Base-by-base conservation (phyloP, 2,329 filamentous ascomycete genomes). In the Colletotrichum sidae region DNA sequence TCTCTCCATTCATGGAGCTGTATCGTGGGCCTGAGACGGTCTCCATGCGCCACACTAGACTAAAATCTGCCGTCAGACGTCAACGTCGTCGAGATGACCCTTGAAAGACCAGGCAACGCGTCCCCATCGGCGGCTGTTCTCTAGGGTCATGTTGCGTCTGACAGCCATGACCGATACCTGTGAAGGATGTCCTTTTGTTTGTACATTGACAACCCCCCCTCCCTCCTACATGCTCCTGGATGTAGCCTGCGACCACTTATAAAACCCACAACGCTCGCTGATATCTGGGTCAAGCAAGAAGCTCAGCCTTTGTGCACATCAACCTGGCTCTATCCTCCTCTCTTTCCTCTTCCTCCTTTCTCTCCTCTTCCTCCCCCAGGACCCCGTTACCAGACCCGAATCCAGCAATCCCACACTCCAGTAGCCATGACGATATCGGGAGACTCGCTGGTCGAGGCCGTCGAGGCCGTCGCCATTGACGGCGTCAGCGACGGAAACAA, bases 1-100 rank as follows among this genome's bases (percentile, higher is more conserved):
- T 6, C 10, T 46, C 44, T 15, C 46, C 25, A 13, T 9, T 50
- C 8, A 39, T n/a, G 37, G 34, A n/a, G 51, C 51, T 46, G 25
- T 25, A 1, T 25, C 25, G 25, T 25, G 25, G 25, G 25, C 25
- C 25, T 25, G 25, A 25, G 25, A 25, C 25, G 25, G 25, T 25
- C 25, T 25, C 25, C 25, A 25, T 25, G 25, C 25, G 25, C 25
- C 25, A 25, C 25, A 25, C 4, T 4, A 35, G 46, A 33, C 62
- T 62, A 62, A 62, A 57, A 62, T 65, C 63, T 62, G 35, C 42
- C 47, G 62, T 65, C 52, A 65, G 62, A 53, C 5, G 17, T 35
- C 33, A 39, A 38, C 15, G 13, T 17, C 2, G 8, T 10, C 9
- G 2, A 35, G 35, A 12, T 9, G 45, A 2, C 4, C 11, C n/a